phyloP scores from a whole-genome alignment of 2,329 filamentous ascomycete species.

The Alternaria ventricosa region DNA sequence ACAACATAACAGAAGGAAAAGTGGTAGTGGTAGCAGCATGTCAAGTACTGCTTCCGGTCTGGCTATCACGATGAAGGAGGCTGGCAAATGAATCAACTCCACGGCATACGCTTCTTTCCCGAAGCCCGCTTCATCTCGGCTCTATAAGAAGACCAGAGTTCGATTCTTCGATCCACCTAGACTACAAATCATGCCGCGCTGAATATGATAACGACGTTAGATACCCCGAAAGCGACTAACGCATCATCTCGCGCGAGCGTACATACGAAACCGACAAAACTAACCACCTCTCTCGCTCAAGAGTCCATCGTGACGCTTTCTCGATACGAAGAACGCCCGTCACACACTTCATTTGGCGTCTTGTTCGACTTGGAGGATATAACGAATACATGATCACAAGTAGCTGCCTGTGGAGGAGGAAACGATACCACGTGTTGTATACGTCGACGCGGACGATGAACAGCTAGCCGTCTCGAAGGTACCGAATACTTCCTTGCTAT shows the following conservation, averaged over 20 bases:
- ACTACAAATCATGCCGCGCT: not conserved
- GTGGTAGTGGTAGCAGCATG: slow-evolving; percentile 32
- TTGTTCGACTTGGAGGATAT: not conserved
- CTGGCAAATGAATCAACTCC: slow-evolving; percentile 10
- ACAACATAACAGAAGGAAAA: slow-evolving; percentile 35
- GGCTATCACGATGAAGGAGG: slow-evolving; percentile 18
- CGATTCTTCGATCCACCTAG: not conserved
- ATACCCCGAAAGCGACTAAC: not conserved
- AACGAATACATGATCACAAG: not conserved
- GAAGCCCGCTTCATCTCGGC: not conserved
- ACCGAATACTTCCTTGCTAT: not conserved
- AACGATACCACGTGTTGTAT: not conserved
- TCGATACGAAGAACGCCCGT: not conserved
- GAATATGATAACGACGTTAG: not conserved
- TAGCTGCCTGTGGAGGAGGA: not conserved
- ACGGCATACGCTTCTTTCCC: not conserved
- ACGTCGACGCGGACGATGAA: not conserved
- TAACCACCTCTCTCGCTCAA: not conserved
- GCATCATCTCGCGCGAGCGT: not conserved
- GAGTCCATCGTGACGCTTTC: not conserved
- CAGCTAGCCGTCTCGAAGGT: not conserved
- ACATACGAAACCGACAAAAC: not conserved
- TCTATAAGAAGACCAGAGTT: not conserved
- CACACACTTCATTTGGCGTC: not conserved
- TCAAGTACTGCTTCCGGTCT: slow-evolving; percentile 22